Conservation (phyloP, 2,329 filamentous ascomycete genomes). For the Claviceps fusiformis region DNA sequence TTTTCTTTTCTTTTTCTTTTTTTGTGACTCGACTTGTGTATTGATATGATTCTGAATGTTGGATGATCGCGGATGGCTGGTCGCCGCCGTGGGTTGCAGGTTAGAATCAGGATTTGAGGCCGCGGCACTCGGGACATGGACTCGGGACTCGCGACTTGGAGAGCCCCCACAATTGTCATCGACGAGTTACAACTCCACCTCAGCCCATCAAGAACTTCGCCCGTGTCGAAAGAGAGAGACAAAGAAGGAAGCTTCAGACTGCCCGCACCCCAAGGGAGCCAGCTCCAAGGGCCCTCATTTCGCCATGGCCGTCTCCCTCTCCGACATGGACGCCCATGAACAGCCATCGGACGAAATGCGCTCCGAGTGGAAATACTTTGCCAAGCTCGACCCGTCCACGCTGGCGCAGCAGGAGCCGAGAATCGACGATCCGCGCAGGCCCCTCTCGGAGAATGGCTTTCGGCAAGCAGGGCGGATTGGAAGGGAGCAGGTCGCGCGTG, state of each 20-base stretch:
- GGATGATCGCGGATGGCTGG: no score
- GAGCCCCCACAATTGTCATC: neutral
- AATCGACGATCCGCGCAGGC: slow-evolving; percentile 39
- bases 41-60: no score
- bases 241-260: neutral
- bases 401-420: slow-evolving; percentile 37
- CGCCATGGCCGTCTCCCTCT: slow-evolving; percentile 8
- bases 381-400: slow-evolving; percentile 40
- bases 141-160: no score
- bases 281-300: neutral
- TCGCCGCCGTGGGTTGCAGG: no score
- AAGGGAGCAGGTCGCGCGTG: neutral
- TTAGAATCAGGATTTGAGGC: no score
- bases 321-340: slow-evolving; percentile 59
- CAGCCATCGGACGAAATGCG: slow-evolving; percentile 60
- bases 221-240: neutral
- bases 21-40: no score
- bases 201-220: no score
- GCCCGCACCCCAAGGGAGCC: no score
- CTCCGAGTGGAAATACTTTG: slow-evolving; percentile 61
- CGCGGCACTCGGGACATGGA: no score
- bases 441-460: slow-evolving; percentile 21
- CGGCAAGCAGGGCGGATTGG: neutral
- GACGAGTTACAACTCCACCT: no score
- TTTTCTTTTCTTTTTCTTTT: no score